A percentile compares a stretch with the other conserved stretches of the same genome.
Conservation (phyloP, 75 land plant genomes). For the Pinus taeda region DNA sequence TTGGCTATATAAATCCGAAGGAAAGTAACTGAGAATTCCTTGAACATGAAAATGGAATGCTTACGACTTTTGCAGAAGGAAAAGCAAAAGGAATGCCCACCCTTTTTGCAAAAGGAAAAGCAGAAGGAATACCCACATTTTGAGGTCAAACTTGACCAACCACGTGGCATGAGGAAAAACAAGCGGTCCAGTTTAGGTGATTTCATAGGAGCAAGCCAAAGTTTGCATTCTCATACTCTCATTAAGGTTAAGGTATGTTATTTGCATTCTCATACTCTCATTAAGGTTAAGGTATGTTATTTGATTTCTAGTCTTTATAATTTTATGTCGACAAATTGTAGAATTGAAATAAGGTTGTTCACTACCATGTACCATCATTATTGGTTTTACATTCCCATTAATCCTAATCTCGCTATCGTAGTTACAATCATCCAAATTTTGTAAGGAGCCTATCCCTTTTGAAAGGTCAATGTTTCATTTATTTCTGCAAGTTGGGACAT, state of each 20-base stretch:
- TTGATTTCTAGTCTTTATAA: background rate
- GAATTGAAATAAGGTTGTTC: background rate
- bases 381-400: too few species aligned
- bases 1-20: background rate
- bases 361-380: background rate
- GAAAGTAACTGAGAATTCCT: background rate
- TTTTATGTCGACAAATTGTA: background rate
- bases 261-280: background rate
- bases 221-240: background rate
- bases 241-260: background rate
- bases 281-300: background rate
- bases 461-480: background rate
- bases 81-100: background rate
- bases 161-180: constrained; percentile 1
- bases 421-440: background rate
- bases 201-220: background rate
- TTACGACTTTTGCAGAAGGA: background rate
- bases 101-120: background rate
- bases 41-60: background rate
- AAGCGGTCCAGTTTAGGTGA: background rate
- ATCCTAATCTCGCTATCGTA: background rate
- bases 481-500: background rate
- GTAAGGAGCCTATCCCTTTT: background rate
- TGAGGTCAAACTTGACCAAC: background rate
- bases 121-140: background rate